Evolutionary conservation across 169 alveolate genomes (phyloP).

Genomic region (Eimeria sp.): DNA sequence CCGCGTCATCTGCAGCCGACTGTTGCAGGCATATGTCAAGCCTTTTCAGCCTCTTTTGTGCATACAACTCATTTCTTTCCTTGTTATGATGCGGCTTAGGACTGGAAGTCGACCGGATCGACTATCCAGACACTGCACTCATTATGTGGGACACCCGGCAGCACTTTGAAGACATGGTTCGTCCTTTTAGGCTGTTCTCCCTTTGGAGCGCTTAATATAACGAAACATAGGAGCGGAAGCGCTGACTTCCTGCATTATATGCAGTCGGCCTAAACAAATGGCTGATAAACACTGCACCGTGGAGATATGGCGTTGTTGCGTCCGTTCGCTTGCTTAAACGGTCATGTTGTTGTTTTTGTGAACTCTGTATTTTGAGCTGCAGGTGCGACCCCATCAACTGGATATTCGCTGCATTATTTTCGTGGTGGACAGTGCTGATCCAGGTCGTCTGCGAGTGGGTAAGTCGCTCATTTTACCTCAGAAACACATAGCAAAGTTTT

Average conservation of each 20-base stretch:
- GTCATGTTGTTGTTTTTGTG: background rate
- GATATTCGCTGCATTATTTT: slow-evolving; percentile 79
- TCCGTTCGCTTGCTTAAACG: background rate
- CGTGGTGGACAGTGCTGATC: slow-evolving; percentile 82
- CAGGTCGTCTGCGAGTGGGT: slow-evolving; percentile 81
- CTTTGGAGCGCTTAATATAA: background rate
- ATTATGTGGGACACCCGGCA: slow-evolving; percentile 84
- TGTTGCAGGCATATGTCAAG: background rate
- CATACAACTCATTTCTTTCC: too few relatives aligned
- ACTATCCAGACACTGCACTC: slow-evolving; percentile 81
- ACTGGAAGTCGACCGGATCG: slow-evolving; percentile 79
- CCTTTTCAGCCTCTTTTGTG: background rate
- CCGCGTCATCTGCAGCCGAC: background rate
- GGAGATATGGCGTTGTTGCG: background rate
- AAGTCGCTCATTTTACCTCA: background rate
- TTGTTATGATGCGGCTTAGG: slow-evolving; percentile 21
- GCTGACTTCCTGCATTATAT: too few relatives aligned
- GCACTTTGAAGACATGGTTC: slow-evolving; percentile 82
- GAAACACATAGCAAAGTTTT: too few relatives aligned
- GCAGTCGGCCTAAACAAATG: background rate
- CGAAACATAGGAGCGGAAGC: too few relatives aligned
- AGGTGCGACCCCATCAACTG: slow-evolving; percentile 82
- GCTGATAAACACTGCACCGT: background rate
- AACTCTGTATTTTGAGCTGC: background rate
- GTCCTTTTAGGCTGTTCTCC: background rate